Evolutionary conservation across 2,329 filamentous ascomycete genomes (phyloP).

Genomic region (Fusarium sp.): DNA sequence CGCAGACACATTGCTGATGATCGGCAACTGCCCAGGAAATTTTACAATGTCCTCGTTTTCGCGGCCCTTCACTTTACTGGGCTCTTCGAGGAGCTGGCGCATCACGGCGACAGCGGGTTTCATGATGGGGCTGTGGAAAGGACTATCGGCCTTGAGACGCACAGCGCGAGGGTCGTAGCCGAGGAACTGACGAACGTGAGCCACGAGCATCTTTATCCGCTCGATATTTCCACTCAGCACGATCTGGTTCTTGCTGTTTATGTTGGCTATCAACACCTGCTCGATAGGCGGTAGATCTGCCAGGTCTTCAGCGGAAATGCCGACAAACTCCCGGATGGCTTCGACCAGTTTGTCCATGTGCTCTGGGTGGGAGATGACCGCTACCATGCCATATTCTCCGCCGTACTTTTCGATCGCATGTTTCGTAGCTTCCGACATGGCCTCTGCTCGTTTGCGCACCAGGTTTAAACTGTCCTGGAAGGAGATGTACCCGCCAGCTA

Average conservation of each 20-base stretch:
- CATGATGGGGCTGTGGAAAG: constrained; percentile 95
- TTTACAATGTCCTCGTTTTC: constrained; percentile 74
- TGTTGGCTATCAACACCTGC: constrained; percentile 90
- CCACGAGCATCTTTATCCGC: constrained; percentile 82
- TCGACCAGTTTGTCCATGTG: constrained; percentile 77
- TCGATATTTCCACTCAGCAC: constrained; percentile 90
- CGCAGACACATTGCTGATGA: constrained; percentile 88
- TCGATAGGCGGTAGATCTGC: constrained; percentile 80
- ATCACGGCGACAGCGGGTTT: constrained; percentile 82
- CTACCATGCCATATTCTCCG: constrained; percentile 94
- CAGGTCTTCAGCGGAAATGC: constrained; percentile 74
- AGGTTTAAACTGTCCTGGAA: constrained; percentile 83
- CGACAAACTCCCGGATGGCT: constrained; percentile 83
- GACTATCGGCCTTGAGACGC: constrained; percentile 85
- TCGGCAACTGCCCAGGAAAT: constrained; percentile 80
- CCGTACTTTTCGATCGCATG: constrained; percentile 74
- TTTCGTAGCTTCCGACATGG: constrained; percentile 82
- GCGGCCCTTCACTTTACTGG: constrained; percentile 64
- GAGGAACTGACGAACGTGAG: constrained; percentile 87
- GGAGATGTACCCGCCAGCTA: constrained; percentile 82
- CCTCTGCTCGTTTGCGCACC: constrained; percentile 81
- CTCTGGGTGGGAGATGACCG: constrained; percentile 86
- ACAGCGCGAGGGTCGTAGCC: constrained; percentile 93
- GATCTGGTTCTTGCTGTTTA: constrained; percentile 97
- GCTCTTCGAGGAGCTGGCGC: constrained; percentile 72